phyloP scores from a whole-genome alignment of 169 alveolate genomes.

The Cryptosporidium bovis region DNA sequence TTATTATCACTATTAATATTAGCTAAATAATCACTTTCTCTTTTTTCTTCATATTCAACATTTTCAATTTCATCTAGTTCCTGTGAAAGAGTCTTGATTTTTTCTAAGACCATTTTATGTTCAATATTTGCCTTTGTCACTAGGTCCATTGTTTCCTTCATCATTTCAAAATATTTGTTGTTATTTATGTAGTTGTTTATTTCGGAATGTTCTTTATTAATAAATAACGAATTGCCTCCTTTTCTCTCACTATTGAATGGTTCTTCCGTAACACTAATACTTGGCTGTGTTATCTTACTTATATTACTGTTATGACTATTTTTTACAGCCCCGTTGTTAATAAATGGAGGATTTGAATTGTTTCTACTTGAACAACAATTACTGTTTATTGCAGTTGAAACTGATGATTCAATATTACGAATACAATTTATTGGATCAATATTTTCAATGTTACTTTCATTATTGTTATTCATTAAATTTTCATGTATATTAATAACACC shows the following conservation, averaged over 20 bases:
- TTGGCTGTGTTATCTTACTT: slow-evolving; percentile 8
- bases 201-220: too few relatives aligned
- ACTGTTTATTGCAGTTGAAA: slow-evolving; percentile 12
- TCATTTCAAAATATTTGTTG: slow-evolving; percentile 21
- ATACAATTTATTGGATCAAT: not conserved
- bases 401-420: slow-evolving; percentile 22
- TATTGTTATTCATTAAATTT: too few relatives aligned
- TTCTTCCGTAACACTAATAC: too few relatives aligned
- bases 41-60: slow-evolving; percentile 11
- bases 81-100: not conserved
- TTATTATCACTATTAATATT: not conserved
- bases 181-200: not conserved
- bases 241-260: too few relatives aligned
- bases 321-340: not conserved
- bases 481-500: not conserved
- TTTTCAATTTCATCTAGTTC: not conserved
- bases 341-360: slow-evolving; percentile 51
- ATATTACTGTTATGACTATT: not conserved
- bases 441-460: not conserved
- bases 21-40: not conserved
- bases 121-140: too few relatives aligned
- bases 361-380: slow-evolving; percentile 31
- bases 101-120: not conserved
- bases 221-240: too few relatives aligned
- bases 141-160: not conserved